A percentile compares a stretch with the other conserved stretches of the same genome.
Evolutionary conservation across 257 asterid genomes (phyloP).

Genomic region (Lycium barbarum): DNA sequence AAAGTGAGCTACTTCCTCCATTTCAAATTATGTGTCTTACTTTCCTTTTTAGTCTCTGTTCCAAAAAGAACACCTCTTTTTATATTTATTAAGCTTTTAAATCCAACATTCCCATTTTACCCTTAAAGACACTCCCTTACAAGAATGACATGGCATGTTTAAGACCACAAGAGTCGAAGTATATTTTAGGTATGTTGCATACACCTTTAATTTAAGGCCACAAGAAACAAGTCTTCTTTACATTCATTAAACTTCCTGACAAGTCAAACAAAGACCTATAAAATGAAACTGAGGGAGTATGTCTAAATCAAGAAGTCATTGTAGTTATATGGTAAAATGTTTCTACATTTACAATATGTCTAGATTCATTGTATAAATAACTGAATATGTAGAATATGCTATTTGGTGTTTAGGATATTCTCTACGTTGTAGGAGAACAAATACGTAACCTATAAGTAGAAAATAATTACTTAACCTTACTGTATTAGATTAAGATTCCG

Average conservation of each 20-base stretch:
- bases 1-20: neutral
- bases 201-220: neutral
- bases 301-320: neutral
- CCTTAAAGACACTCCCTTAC: neutral
- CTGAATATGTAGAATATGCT: neutral
- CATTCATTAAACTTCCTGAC: neutral
- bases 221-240: neutral
- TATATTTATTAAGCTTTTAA: neutral
- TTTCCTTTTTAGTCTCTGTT: neutral
- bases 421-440: constrained; percentile 6
- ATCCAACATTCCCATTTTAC: neutral
- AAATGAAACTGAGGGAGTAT: neutral
- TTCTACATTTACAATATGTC: neutral
- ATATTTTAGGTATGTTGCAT: neutral
- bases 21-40: neutral
- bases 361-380: constrained; percentile 21
- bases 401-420: neutral
- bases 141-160: neutral
- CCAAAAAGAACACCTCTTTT: neutral
- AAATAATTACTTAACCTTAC: neutral
- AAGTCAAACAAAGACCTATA: neutral
- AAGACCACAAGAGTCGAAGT: neutral
- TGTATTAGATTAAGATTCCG: neutral
- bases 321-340: neutral
- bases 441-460: neutral